These are phyloP conservation scores for Arachis monticola DNA, from an alignment of 331 rosid species.

Conservation along the genomic window DNA sequence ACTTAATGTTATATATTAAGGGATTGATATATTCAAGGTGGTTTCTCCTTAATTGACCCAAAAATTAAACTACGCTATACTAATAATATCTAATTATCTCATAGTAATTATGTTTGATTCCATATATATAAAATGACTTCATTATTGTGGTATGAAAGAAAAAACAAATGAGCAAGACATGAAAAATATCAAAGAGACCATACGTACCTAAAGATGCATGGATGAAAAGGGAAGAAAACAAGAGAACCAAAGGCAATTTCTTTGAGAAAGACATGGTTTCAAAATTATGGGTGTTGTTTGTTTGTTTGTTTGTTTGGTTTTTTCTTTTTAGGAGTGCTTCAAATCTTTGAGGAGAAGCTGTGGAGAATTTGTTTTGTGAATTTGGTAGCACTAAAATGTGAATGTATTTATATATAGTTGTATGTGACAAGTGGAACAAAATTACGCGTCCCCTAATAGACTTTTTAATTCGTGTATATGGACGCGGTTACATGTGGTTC, in stretches of 20 bases:
- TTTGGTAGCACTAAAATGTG: neutral
- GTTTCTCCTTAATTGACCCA: too few relatives aligned
- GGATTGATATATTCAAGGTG: too few relatives aligned
- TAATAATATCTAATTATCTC: too few relatives aligned
- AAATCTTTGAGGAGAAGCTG: neutral
- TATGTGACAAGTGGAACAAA: neutral
- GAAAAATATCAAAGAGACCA: neutral
- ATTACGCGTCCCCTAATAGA: conserved; percentile 29
- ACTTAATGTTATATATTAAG: too few relatives aligned
- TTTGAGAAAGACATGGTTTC: conserved; percentile 54
- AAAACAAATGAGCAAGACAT: neutral
- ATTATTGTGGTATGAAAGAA: neutral
- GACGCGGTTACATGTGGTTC: conserved; percentile 40
- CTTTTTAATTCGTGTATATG: neutral
- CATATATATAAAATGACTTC: neutral
- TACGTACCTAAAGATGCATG: conserved; percentile 59
- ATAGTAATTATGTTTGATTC: too few relatives aligned
- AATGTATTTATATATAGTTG: conserved; percentile 45
- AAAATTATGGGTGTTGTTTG: neutral
- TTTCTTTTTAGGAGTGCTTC: neutral
- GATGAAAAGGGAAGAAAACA: conserved; percentile 62
- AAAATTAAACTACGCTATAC: too few relatives aligned
- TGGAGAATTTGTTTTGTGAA: neutral
- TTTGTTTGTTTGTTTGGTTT: too few relatives aligned
- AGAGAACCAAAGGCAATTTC: conserved; percentile 50